phyloP scores from a whole-genome alignment of 768 basidiomycete genomes.

The Podaxis sp. region DNA sequence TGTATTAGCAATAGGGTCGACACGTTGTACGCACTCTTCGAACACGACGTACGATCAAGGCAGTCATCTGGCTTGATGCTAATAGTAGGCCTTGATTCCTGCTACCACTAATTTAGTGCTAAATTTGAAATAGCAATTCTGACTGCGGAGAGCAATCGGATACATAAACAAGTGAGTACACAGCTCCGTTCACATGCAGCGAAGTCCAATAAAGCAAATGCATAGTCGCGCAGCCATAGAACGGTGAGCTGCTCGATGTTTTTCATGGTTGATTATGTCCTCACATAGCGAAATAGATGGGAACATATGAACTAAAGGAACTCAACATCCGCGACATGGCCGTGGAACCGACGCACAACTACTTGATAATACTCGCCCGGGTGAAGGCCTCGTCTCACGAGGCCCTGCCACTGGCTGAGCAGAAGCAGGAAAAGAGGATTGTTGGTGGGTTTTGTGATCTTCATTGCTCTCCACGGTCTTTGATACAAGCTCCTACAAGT shows the following conservation, averaged over 20 bases:
- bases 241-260: not conserved
- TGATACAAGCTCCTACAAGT: not conserved
- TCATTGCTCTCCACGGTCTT: not conserved
- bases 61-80: conserved; percentile 6
- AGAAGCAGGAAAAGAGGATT: conserved; percentile 4
- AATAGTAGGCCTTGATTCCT: not conserved
- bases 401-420: not conserved
- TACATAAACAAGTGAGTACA: not conserved
- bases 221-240: conserved; percentile 6
- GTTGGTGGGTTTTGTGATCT: not conserved
- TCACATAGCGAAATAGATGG: not conserved
- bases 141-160: not conserved
- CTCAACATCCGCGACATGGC: conserved; percentile 7
- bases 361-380: not conserved
- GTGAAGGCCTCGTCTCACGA: not conserved
- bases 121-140: not conserved
- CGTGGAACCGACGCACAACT: conserved; percentile 4
- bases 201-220: not conserved
- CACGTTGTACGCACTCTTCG: not conserved
- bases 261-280: not conserved
- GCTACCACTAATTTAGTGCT: not conserved
- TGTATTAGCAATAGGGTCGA: not conserved
- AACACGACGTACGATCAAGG: not conserved
- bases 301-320: not conserved
- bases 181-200: not conserved